Evolutionary conservation across 2,329 filamentous ascomycete species (phyloP), one percentile per base, ranked within the genome.

Genomic region (Diaporthe ampelina): DNA sequence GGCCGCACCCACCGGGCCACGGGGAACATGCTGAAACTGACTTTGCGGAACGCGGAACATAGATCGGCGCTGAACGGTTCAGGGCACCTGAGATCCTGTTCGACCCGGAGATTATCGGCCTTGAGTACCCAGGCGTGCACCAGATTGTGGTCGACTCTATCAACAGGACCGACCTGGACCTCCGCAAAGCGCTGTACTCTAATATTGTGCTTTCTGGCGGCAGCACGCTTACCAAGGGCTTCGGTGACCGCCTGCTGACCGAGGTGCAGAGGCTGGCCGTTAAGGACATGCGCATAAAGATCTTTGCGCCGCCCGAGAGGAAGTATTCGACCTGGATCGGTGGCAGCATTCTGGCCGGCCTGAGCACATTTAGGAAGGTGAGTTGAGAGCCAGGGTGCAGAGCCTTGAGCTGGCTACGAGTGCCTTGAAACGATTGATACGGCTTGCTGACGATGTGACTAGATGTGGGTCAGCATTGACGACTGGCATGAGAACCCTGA

Each of bases 401-500:
- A 61, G n/a, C 35, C 15, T 29, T 24, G 29, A 21, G 6, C 32
- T 40, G n/a, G 35, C n/a, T 37, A 40, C 26, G n/a, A 10, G 57
- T 26, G 35, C 57, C 35, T 26, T 11, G n/a, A 10, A 37, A 40
- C 13, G n/a, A 8, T 65, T 10, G 17, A 5, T n/a, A 29, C 50
- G 50, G 13, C 32, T 63, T 26, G 54, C 50, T 59, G 48, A 58
- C 32, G 29, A n/a, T 26, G 57, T 59, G 57, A 76, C 73, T 82
- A 98, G 96, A 99, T 99, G 97, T 98, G 97, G 95, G 97, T 99
- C 81, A 98, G 95, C 85, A 96, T 98, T 82, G 97, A 98, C 82
- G 97, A 99, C 88, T 99, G 97, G 97, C 97, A 99, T 83, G 97
- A 99, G 89, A 98, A 99, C 82, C 97, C 97, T 24, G 96, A 99